phyloP scores from a whole-genome alignment of 2,329 filamentous ascomycete genomes.

The Pseudogymnoascus sp. region DNA sequence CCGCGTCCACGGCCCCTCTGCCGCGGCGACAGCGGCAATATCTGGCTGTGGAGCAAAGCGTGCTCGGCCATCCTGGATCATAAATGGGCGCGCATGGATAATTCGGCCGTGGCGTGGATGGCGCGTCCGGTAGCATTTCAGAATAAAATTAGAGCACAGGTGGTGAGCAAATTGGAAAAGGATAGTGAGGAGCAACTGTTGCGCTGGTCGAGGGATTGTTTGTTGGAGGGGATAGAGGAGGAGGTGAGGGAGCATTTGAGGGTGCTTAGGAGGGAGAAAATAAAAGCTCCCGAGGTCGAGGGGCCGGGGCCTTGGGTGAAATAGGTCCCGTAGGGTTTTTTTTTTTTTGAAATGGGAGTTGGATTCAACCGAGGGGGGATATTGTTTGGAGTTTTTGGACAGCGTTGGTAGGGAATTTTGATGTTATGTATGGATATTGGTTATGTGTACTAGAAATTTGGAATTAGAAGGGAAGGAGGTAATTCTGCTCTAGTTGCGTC shows the following conservation, averaged over 20 bases:
- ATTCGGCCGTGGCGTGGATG: neutral
- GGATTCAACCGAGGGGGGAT: neutral
- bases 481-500: neutral
- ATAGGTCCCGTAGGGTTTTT: neutral
- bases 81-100: neutral
- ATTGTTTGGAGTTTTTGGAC: neutral
- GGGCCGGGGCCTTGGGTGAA: neutral
- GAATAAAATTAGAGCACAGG: neutral
- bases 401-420: neutral
- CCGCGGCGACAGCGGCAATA: neutral
- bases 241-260: neutral
- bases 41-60: neutral
- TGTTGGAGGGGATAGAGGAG: neutral
- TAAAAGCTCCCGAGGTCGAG: neutral
- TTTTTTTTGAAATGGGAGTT: neutral
- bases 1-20: neutral
- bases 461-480: neutral
- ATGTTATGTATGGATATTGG: conserved; percentile 10
- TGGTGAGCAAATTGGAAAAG: neutral
- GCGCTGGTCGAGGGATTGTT: neutral
- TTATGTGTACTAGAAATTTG: neutral
- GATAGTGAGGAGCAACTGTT: neutral
- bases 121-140: neutral
- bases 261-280: neutral
- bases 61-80: neutral